A percentile compares a stretch with the other conserved stretches of the same genome.
These are phyloP conservation scores for Clonostachys rhizophaga DNA, from an alignment of 2,329 filamentous ascomycete genomes.

Conservation along the genomic window DNA sequence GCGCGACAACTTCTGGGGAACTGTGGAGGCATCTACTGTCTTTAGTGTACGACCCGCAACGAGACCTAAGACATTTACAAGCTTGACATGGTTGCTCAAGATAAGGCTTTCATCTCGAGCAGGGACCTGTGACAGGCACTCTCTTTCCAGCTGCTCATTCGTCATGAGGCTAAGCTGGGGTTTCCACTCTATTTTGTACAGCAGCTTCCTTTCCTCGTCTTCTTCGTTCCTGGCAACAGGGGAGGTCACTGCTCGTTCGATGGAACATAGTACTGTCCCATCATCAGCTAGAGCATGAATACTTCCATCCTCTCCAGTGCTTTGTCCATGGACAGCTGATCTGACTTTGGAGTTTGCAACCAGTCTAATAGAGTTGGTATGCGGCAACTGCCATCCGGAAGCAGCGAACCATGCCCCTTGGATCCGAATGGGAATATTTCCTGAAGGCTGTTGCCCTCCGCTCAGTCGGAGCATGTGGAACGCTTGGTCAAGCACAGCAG, in stretches of 20 bases:
- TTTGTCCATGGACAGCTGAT: too few species aligned
- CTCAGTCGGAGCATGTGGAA: slow-evolving; percentile 1
- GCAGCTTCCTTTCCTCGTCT: neutral
- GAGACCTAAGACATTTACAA: too few species aligned
- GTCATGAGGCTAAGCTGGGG: slow-evolving; percentile 1
- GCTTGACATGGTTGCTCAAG: neutral
- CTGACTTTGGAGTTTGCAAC: neutral
- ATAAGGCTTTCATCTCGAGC: neutral
- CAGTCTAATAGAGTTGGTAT: neutral
- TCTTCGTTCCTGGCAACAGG: neutral
- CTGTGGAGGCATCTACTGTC: too few species aligned
- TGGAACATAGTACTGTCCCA: neutral
- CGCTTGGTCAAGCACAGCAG: slow-evolving; percentile 20
- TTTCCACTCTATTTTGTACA: slow-evolving; percentile 2
- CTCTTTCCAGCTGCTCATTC: neutral
- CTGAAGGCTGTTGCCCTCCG: neutral
- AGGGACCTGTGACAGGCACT: slow-evolving; percentile 11
- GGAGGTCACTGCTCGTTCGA: neutral
- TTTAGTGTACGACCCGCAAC: too few species aligned
- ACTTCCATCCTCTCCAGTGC: neutral
- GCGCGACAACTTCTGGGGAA: too few species aligned
- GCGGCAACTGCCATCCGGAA: neutral
- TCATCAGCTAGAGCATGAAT: neutral
- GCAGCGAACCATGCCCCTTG: neutral
- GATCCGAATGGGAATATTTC: neutral